Percentiles rank a stretch among this genome's conserved stretches.
phyloP scores from a whole-genome alignment of 2,329 filamentous ascomycete species.

The Herpotrichia juniperi region DNA sequence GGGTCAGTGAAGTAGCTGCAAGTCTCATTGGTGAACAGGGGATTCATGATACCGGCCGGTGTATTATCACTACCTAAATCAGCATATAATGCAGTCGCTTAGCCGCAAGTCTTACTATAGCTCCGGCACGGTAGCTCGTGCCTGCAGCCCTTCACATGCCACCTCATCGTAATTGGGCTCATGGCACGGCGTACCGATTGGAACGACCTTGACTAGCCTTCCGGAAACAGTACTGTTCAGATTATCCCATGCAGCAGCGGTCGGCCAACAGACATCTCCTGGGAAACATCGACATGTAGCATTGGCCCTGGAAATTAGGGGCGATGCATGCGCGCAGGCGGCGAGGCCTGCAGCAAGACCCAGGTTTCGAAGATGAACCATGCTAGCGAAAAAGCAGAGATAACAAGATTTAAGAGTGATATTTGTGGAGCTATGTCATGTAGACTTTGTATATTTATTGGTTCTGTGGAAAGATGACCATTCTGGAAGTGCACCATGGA shows the following conservation, averaged over 20 bases:
- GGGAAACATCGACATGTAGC: too few species aligned
- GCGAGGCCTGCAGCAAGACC: too few species aligned
- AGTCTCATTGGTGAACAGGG: constrained; percentile 21
- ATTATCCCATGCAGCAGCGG: constrained; percentile 33
- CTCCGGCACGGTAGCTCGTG: constrained; percentile 19
- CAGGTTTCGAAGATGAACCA: too few species aligned
- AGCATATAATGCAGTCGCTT: constrained; percentile 17
- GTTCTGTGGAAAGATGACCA: too few species aligned
- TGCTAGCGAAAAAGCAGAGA: too few species aligned
- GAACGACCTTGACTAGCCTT: constrained; percentile 46
- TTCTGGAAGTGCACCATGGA: too few species aligned
- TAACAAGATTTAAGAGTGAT: too few species aligned
- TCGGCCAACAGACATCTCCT: constrained; percentile 45
- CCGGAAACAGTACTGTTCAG: constrained; percentile 48
- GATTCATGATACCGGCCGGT: constrained; percentile 21
- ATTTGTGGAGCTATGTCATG: too few species aligned
- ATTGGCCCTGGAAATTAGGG: too few species aligned
- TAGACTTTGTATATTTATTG: too few species aligned
- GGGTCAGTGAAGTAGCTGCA: constrained; percentile 22
- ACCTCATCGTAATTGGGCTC: constrained; percentile 24
- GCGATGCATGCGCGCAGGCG: too few species aligned
- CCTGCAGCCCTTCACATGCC: constrained; percentile 21
- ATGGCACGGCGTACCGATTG: constrained; percentile 47
- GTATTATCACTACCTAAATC: constrained; percentile 8
- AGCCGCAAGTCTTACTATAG: constrained; percentile 19